Percentiles rank a stretch among this genome's conserved stretches.
phyloP scores from a whole-genome alignment of 768 basidiomycete genomes.

The Paxillus ammoniavirescens region DNA sequence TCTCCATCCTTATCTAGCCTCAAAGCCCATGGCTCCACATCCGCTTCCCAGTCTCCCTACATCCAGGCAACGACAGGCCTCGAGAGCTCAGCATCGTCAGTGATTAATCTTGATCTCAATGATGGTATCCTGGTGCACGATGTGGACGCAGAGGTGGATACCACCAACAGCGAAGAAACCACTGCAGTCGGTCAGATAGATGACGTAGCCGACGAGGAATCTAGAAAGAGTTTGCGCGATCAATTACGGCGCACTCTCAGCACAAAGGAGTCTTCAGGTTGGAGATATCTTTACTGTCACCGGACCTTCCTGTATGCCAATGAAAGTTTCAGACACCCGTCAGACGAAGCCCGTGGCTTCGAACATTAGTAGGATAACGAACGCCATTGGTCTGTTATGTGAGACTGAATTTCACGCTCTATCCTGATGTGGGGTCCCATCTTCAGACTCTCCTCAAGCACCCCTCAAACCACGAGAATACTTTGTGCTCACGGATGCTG shows the following conservation, averaged over 20 bases:
- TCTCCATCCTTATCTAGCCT: constrained; percentile 57
- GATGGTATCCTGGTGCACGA: constrained; percentile 75
- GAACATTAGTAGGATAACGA: constrained; percentile 37
- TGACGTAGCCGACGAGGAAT: constrained; percentile 49
- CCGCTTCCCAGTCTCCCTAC: constrained; percentile 25
- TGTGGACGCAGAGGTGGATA: constrained; percentile 59
- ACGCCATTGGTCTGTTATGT: constrained; percentile 16
- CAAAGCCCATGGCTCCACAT: constrained; percentile 44
- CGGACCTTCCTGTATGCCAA: background rate
- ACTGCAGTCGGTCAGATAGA: constrained; percentile 46
- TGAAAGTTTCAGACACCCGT: constrained; percentile 10
- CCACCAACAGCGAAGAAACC: constrained; percentile 51
- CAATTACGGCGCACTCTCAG: constrained; percentile 68
- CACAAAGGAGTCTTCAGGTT: constrained; percentile 50
- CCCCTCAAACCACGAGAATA: constrained; percentile 66
- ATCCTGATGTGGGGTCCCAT: constrained; percentile 1
- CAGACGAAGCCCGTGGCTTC: constrained; percentile 13
- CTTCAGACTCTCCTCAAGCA: constrained; percentile 14
- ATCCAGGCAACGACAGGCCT: constrained; percentile 36
- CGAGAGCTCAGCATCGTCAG: constrained; percentile 70
- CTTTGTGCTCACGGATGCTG: constrained; percentile 91
- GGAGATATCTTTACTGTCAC: constrained; percentile 6
- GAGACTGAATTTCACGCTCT: background rate
- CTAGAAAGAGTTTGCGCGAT: constrained; percentile 65
- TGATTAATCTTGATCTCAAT: constrained; percentile 60